Evolutionary conservation across 1,139 yeast genomes (phyloP).

Genomic region (Hyphopichia wangnamkhiaoensis): DNA sequence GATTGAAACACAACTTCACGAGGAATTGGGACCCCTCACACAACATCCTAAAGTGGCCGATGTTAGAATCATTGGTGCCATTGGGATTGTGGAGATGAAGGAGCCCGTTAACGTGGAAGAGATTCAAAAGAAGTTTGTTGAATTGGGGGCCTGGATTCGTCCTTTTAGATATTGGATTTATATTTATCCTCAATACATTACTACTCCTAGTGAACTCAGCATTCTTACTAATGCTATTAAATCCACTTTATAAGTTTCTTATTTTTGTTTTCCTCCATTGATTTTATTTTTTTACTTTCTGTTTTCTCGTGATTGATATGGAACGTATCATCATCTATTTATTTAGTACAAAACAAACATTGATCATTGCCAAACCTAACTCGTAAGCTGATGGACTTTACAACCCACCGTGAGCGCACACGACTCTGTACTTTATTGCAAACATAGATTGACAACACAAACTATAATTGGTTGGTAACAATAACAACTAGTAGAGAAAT

Average conservation of each 20-base stretch:
- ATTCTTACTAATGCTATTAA: constrained; percentile 8
- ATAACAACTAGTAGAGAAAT: too few relatives aligned
- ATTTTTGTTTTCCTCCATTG: background rate
- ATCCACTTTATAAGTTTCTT: constrained; percentile 1
- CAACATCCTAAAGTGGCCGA: constrained; percentile 5
- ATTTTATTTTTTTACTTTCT: background rate
- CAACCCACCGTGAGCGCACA: background rate
- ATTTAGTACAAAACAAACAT: too few relatives aligned
- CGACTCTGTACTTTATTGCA: background rate
- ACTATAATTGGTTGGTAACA: too few relatives aligned
- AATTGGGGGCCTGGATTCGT: constrained; percentile 21
- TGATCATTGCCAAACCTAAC: too few relatives aligned
- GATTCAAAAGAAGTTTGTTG: constrained; percentile 17
- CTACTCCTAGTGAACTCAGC: constrained; percentile 14
- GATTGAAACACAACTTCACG: constrained; percentile 6
- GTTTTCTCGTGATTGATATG: background rate
- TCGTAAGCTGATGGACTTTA: too few relatives aligned
- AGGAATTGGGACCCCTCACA: constrained; percentile 7
- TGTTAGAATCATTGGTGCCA: constrained; percentile 16
- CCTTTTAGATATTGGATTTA: constrained; percentile 23
- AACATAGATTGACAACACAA: background rate
- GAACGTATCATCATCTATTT: too few relatives aligned
- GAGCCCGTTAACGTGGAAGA: constrained; percentile 16
- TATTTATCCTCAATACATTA: constrained; percentile 26
- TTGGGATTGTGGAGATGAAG: constrained; percentile 25